A percentile compares a stretch with the other conserved stretches of the same genome.
These are phyloP conservation scores for Talinum fruticosum DNA, from an alignment of 148 eudicot species.

Conservation along the genomic window DNA sequence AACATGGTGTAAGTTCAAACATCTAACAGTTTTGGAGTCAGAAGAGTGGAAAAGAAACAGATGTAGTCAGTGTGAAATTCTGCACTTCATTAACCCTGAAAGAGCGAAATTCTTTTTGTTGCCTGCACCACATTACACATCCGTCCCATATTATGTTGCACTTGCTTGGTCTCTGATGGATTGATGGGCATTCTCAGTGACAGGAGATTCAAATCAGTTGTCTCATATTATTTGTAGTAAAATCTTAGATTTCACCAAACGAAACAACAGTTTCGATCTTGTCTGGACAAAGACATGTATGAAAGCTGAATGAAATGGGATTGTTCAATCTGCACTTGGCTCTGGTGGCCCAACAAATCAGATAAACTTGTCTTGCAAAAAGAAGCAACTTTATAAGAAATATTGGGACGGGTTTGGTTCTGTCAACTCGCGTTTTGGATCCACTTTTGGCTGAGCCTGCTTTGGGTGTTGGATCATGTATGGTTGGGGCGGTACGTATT, in stretches of 20 bases:
- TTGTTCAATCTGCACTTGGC: neutral
- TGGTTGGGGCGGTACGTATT: too few relatives aligned
- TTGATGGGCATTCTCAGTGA: too few relatives aligned
- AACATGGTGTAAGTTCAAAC: slow-evolving; percentile 8
- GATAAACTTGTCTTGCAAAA: neutral
- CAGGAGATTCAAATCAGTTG: too few relatives aligned
- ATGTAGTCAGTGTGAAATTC: neutral
- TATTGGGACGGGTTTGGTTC: too few relatives aligned
- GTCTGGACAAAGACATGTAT: neutral
- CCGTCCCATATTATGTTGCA: neutral
- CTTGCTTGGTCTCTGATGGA: neutral
- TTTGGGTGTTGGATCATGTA: too few relatives aligned
- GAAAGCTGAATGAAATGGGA: neutral
- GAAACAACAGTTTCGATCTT: neutral
- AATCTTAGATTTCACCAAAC: too few relatives aligned
- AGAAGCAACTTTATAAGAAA: too few relatives aligned
- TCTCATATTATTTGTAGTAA: too few relatives aligned
- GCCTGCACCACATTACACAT: neutral
- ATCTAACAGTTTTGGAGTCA: slow-evolving; percentile 5
- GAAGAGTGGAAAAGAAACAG: neutral
- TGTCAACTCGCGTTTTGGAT: too few relatives aligned
- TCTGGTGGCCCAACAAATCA: neutral
- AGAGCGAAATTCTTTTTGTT: neutral
- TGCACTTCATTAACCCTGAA: neutral
- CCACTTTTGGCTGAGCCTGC: too few relatives aligned